Conservation (phyloP, 2,329 filamentous ascomycete species). For the Talaromyces piceae region DNA sequence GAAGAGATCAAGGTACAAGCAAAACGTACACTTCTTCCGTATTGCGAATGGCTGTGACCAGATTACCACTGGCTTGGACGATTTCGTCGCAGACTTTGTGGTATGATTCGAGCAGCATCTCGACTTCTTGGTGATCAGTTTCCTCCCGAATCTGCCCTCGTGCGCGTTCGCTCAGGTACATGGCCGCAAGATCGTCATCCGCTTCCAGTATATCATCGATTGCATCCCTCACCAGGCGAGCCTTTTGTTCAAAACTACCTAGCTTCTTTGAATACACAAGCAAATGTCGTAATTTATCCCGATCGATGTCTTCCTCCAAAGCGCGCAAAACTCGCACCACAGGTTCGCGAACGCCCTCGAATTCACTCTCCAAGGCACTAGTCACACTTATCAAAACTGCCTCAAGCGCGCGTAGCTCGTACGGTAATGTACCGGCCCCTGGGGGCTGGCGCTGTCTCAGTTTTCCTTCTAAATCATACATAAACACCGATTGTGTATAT, state of each 20-base stretch:
- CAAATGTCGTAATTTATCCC: conserved; percentile 83
- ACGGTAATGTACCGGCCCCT: conserved; percentile 59
- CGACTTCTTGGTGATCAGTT: conserved; percentile 90
- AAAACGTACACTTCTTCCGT: conserved; percentile 87
- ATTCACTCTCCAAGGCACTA: conserved; percentile 83
- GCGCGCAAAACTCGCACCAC: conserved; percentile 83
- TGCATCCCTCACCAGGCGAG: conserved; percentile 83
- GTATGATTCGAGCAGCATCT: conserved; percentile 94
- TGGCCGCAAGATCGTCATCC: conserved; percentile 85
- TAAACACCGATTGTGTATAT: conserved; percentile 92
- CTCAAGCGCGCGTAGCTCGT: conserved; percentile 94
- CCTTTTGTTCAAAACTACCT: conserved; percentile 96
- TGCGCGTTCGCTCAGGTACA: conserved; percentile 90
- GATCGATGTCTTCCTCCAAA: conserved; percentile 91
- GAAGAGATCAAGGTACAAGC: not conserved
- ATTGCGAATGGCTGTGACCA: conserved; percentile 91
- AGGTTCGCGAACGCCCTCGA: conserved; percentile 85
- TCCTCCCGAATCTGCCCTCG: conserved; percentile 65
- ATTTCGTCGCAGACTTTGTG: conserved; percentile 98
- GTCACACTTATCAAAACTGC: conserved; percentile 92
- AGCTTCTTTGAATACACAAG: conserved; percentile 93
- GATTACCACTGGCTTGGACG: conserved; percentile 85
- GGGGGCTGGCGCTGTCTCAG: conserved; percentile 67
- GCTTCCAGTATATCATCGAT: conserved; percentile 93
- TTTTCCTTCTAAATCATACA: conserved; percentile 94